Conservation (phyloP, 1,139 yeast genomes). For the Taiozyma sp. region DNA sequence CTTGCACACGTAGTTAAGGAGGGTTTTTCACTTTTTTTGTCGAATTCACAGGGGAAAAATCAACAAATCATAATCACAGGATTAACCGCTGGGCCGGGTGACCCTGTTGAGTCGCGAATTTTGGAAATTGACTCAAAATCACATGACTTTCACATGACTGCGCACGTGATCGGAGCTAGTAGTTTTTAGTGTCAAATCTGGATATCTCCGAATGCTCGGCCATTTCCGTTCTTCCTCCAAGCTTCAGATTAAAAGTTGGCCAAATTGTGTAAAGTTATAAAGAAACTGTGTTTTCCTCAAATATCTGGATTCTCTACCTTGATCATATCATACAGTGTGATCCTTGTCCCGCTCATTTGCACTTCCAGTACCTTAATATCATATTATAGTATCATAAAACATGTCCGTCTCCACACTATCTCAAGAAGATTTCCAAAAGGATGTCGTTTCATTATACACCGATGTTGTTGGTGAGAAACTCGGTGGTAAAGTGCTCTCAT, state of each 20-base stretch:
- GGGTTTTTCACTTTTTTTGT: background rate
- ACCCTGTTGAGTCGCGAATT: no score
- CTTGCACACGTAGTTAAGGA: background rate
- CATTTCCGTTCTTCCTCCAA: background rate
- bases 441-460: conserved; percentile 21
- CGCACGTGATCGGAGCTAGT: background rate
- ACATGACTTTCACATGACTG: background rate
- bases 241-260: background rate
- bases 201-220: background rate
- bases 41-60: background rate
- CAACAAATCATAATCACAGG: background rate
- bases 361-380: background rate
- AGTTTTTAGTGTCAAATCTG: background rate
- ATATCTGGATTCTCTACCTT: background rate
- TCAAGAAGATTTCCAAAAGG: conserved; percentile 18
- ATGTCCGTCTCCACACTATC: conserved; percentile 3
- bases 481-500: conserved; percentile 67
- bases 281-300: background rate
- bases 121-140: background rate
- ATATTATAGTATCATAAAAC: background rate
- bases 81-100: background rate
- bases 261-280: background rate
- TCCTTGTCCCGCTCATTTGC: no score
- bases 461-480: conserved; percentile 82
- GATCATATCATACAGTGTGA: background rate